Evolutionary conservation across 257 asterid species (phyloP).

Genomic region (Orobanche coerulescens): DNA sequence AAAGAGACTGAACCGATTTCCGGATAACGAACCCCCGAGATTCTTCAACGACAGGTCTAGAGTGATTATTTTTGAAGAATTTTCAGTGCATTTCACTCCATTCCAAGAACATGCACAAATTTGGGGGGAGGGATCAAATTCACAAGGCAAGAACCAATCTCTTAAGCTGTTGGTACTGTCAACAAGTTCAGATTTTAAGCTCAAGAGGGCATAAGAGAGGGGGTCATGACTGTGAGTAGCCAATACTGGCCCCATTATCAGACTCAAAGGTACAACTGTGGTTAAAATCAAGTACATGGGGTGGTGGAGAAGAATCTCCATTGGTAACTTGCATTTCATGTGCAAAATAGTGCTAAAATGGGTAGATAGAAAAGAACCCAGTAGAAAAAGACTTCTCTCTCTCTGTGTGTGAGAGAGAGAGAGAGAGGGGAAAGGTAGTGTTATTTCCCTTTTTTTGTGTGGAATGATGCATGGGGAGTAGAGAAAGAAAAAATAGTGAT

Average conservation of each 20-base stretch:
- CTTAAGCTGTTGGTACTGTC: conserved; percentile 45
- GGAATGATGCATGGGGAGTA: conserved; percentile 74
- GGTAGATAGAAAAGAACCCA: conserved; percentile 26
- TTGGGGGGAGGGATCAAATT: conserved; percentile 21
- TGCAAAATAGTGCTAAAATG: conserved; percentile 26
- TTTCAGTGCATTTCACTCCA: conserved; percentile 55
- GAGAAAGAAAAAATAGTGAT: conserved; percentile 40
- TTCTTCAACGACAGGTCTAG: conserved; percentile 74
- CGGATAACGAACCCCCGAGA: conserved; percentile 69
- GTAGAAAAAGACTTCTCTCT: conserved; percentile 12
- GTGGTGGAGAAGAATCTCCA: conserved; percentile 52
- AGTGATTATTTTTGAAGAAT: conserved; percentile 46
- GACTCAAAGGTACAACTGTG: conserved; percentile 20
- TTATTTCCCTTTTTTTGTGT: background rate
- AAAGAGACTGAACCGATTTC: conserved; percentile 44
- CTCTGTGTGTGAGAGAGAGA: conserved; percentile 23
- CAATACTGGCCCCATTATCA: conserved; percentile 19
- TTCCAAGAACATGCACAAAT: conserved; percentile 77
- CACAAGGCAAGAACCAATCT: conserved; percentile 58
- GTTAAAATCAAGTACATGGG: conserved; percentile 29
- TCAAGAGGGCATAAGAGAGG: conserved; percentile 62
- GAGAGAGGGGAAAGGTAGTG: too few relatives aligned
- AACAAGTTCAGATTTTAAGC: conserved; percentile 57
- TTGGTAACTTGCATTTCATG: conserved; percentile 55
- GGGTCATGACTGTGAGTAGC: conserved; percentile 68